Evolutionary conservation across 805 yeast species (phyloP).

Genomic region (Sugiyamaella qingdaonensis): DNA sequence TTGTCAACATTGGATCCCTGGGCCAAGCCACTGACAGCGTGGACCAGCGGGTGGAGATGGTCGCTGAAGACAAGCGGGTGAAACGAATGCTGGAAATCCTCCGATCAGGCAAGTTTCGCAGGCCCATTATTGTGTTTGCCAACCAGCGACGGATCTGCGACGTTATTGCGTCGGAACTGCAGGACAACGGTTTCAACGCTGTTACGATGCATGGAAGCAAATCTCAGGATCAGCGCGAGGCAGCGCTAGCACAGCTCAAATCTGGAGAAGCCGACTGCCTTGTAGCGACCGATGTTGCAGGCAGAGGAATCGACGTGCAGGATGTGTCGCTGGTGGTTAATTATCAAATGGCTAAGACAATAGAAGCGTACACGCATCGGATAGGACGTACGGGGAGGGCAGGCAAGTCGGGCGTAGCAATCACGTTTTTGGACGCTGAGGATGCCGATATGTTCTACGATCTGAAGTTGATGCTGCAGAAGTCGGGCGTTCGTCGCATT

Average conservation of each 20-base stretch:
- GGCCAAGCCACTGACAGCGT: slow-evolving; percentile 66
- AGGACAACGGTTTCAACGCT: slow-evolving; percentile 43
- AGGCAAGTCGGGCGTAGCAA: slow-evolving; percentile 71
- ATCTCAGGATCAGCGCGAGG: slow-evolving; percentile 79
- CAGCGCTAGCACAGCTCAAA: slow-evolving; percentile 59
- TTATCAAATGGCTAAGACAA: slow-evolving; percentile 71
- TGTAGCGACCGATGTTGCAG: slow-evolving; percentile 93
- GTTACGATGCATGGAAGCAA: slow-evolving; percentile 82
- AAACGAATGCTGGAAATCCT: slow-evolving; percentile 41
- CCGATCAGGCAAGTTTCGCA: slow-evolving; percentile 32
- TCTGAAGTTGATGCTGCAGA: slow-evolving; percentile 46
- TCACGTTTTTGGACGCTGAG: slow-evolving; percentile 61
- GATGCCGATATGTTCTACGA: slow-evolving; percentile 51
- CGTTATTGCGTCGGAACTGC: slow-evolving; percentile 49
- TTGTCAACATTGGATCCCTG: slow-evolving; percentile 61
- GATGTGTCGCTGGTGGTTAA: slow-evolving; percentile 81
- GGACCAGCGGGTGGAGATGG: slow-evolving; percentile 60
- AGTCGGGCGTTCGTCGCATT: slow-evolving; percentile 37
- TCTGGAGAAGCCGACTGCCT: slow-evolving; percentile 54
- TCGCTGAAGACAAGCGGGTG: slow-evolving; percentile 45
- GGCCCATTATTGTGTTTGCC: slow-evolving; percentile 76
- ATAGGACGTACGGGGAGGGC: slow-evolving; percentile 98
- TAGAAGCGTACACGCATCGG: slow-evolving; percentile 87
- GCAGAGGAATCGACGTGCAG: slow-evolving; percentile 92
- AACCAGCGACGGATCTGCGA: slow-evolving; percentile 76